Percentiles rank a stretch among this genome's conserved stretches.
These are phyloP conservation scores for Linnemannia elongata DNA, from an alignment of 192 early-diverging fungal genomes.

Conservation along the genomic window DNA sequence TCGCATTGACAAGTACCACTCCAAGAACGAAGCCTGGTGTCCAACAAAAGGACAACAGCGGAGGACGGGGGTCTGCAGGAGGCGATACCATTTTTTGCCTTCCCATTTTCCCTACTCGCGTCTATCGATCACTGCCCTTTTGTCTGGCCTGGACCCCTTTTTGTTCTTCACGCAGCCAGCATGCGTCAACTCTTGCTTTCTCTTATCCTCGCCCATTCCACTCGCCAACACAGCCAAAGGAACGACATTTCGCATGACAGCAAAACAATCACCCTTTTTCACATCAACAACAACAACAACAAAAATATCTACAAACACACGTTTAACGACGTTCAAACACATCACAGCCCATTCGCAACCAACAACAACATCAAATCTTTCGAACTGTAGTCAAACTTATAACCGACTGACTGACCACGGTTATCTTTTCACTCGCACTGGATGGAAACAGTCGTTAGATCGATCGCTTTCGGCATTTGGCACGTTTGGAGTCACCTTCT, in stretches of 20 bases:
- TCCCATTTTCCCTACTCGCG: not conserved
- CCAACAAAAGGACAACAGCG: no score
- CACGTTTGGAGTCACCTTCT: constrained; percentile 69
- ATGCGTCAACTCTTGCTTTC: not conserved
- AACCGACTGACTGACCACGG: not conserved
- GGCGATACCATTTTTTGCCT: not conserved
- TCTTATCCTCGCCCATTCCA: not conserved
- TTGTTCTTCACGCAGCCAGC: not conserved
- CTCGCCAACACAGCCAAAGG: not conserved
- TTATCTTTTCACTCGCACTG: not conserved
- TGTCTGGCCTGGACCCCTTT: not conserved
- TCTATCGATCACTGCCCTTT: not conserved
- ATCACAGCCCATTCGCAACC: no score
- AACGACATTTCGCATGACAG: no score
- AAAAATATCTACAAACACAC: no score
- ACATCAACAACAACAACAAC: no score
- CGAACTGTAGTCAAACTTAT: not conserved
- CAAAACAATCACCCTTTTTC: no score
- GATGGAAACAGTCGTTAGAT: constrained; percentile 58
- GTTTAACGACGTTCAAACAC: no score
- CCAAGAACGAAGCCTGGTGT: no score
- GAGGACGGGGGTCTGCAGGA: no score
- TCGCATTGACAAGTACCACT: no score
- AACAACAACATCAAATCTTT: no score
- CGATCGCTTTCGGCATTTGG: constrained; percentile 64